phyloP scores from a whole-genome alignment of 257 asterid species.

The Ocimum tenuiflorum region DNA sequence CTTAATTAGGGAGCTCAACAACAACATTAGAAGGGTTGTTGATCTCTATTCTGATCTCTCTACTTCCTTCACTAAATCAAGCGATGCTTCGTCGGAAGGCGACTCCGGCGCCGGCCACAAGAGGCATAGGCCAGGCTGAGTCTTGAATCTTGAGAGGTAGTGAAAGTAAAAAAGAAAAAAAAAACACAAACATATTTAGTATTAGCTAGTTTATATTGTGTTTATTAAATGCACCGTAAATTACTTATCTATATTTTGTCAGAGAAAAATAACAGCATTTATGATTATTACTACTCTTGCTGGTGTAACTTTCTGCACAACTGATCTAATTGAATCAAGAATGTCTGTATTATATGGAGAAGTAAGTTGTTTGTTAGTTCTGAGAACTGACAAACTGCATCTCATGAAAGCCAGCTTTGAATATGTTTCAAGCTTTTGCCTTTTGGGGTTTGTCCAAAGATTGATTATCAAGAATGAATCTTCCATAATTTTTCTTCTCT shows the following conservation, averaged over 20 bases:
- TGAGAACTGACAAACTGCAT: neutral
- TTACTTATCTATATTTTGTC: slow-evolving; percentile 7
- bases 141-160: slow-evolving; percentile 16
- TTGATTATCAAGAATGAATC: slow-evolving; percentile 23
- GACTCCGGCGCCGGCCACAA: slow-evolving; percentile 56
- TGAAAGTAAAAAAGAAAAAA: neutral
- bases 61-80: slow-evolving; percentile 47
- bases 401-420: slow-evolving; percentile 25
- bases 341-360: slow-evolving; percentile 23
- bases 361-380: neutral
- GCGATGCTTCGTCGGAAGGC: slow-evolving; percentile 72
- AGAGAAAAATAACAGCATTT: slow-evolving; percentile 22
- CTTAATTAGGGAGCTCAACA: slow-evolving; percentile 70
- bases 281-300: neutral
- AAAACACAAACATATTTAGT: neutral
- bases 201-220: slow-evolving; percentile 19
- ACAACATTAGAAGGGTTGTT: slow-evolving; percentile 75
- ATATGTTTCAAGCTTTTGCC: slow-evolving; percentile 23
- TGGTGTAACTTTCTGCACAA: slow-evolving; percentile 36
- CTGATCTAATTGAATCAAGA: slow-evolving; percentile 39
- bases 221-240: slow-evolving; percentile 7
- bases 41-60: slow-evolving; percentile 80
- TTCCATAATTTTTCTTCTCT: slow-evolving; percentile 23
- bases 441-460: slow-evolving; percentile 45
- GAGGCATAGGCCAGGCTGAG: slow-evolving; percentile 52